phyloP scores from a whole-genome alignment of 2,329 filamentous ascomycete species.

The Pezicula radicicola region DNA sequence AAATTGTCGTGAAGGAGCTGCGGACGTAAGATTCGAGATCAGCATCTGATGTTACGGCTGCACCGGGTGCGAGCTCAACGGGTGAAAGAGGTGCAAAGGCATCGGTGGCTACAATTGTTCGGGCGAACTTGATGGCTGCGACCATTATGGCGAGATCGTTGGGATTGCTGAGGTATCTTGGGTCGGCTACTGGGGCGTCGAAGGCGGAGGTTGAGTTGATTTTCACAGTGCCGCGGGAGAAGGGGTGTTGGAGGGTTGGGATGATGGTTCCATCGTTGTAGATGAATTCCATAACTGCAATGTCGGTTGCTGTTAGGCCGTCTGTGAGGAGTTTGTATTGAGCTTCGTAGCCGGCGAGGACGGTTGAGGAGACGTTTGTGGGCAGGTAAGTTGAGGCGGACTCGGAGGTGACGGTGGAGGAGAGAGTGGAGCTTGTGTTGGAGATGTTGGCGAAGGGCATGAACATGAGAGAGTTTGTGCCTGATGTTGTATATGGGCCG shows the following conservation, averaged over 20 bases:
- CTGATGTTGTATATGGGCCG: background rate
- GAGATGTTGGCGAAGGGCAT: background rate
- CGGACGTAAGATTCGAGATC: slow-evolving; percentile 20
- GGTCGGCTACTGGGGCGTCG: slow-evolving; percentile 28
- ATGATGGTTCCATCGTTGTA: background rate
- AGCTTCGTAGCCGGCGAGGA: background rate
- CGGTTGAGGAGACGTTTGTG: background rate
- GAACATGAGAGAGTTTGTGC: background rate
- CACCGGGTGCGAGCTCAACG: slow-evolving; percentile 27
- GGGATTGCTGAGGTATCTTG: slow-evolving; percentile 31
- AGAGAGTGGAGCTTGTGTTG: background rate
- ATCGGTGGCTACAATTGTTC: slow-evolving; percentile 20
- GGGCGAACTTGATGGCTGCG: background rate
- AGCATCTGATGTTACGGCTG: slow-evolving; percentile 15
- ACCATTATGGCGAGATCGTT: slow-evolving; percentile 28
- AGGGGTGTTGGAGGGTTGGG: background rate
- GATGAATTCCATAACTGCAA: background rate
- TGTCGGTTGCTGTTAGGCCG: background rate
- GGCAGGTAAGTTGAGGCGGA: background rate
- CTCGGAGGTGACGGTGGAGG: background rate
- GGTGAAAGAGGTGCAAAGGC: slow-evolving; percentile 26
- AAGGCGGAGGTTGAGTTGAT: slow-evolving; percentile 21
- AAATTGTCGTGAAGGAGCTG: slow-evolving; percentile 33
- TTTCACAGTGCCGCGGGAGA: slow-evolving; percentile 18
- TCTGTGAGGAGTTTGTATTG: background rate